phyloP scores from a whole-genome alignment of 306 rosid species.

The Trifolium fragiferum region DNA sequence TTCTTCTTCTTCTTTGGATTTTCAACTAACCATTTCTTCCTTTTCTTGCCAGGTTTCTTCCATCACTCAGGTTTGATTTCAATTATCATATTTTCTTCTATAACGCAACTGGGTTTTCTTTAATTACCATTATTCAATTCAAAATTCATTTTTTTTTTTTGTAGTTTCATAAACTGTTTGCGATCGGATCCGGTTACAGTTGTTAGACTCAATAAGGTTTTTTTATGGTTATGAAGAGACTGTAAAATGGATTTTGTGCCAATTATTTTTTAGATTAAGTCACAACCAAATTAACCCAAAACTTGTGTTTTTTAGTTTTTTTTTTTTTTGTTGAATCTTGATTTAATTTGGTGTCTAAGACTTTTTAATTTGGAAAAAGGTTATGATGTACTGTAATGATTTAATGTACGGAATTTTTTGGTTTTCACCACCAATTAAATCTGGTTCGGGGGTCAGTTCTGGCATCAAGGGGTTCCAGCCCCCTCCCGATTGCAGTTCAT shows the following conservation, averaged over 20 bases:
- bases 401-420: no score
- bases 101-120: constrained; percentile 2
- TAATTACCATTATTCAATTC: constrained; percentile 17
- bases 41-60: constrained; percentile 64
- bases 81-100: not conserved
- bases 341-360: constrained; percentile 32
- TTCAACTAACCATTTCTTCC: constrained; percentile 38
- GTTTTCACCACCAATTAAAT: no score
- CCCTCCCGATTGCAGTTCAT: no score
- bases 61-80: constrained; percentile 55
- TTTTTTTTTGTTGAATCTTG: constrained; percentile 18
- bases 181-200: constrained; percentile 64
- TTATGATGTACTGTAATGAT: constrained; percentile 30
- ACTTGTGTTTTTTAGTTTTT: constrained; percentile 21
- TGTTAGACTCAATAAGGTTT: constrained; percentile 9
- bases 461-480: no score
- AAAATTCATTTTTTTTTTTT: constrained; percentile 6
- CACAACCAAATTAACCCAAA: constrained; percentile 26
- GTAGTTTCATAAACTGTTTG: constrained; percentile 27
- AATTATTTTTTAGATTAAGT: constrained; percentile 12
- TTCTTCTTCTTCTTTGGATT: constrained; percentile 13
- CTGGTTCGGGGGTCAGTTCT: no score
- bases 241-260: constrained; percentile 7
- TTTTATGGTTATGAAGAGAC: constrained; percentile 1
- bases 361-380: not conserved